Evolutionary conservation across 208 protist species (phyloP).

Genomic region (Leishmania aethiopica): DNA sequence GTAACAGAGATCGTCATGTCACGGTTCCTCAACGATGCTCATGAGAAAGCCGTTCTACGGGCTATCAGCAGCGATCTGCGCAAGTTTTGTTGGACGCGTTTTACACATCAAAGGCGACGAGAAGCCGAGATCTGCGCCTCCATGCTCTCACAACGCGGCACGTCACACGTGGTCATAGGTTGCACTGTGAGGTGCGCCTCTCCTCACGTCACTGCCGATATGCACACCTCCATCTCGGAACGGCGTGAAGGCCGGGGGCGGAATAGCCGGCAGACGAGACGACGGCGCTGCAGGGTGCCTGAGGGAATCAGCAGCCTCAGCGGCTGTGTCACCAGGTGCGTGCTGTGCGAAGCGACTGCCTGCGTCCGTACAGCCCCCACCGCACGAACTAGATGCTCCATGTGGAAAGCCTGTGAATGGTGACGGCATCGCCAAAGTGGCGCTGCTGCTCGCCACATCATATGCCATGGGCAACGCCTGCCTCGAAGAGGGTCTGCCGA

Average conservation of each 20-base stretch:
- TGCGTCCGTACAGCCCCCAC: not conserved
- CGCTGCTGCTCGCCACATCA: not conserved
- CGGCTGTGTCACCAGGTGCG: not conserved
- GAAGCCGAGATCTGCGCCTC: not conserved
- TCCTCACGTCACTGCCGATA: not conserved
- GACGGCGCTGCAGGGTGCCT: not conserved
- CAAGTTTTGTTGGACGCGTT: not conserved
- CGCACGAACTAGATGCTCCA: not conserved
- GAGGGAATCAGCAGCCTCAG: not conserved
- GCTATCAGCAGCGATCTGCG: not conserved
- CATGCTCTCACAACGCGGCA: not conserved
- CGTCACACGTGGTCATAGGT: not conserved
- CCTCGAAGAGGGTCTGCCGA: not conserved
- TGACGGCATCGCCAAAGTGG: not conserved
- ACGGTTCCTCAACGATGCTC: not conserved
- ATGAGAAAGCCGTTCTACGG: not conserved
- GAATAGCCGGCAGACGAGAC: not conserved
- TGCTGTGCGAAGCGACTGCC: not conserved
- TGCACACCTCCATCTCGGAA: not conserved
- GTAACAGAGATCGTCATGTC: not conserved
- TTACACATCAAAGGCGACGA: not conserved
- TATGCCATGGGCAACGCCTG: not conserved
- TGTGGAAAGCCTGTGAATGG: not conserved
- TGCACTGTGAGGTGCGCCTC: not conserved
- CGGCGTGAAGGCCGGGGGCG: constrained; percentile 13